A percentile compares a stretch with the other conserved stretches of the same genome.
These are phyloP conservation scores for Aspergillus campestris DNA, from an alignment of 495 filamentous ascomycete species.

Conservation along the genomic window DNA sequence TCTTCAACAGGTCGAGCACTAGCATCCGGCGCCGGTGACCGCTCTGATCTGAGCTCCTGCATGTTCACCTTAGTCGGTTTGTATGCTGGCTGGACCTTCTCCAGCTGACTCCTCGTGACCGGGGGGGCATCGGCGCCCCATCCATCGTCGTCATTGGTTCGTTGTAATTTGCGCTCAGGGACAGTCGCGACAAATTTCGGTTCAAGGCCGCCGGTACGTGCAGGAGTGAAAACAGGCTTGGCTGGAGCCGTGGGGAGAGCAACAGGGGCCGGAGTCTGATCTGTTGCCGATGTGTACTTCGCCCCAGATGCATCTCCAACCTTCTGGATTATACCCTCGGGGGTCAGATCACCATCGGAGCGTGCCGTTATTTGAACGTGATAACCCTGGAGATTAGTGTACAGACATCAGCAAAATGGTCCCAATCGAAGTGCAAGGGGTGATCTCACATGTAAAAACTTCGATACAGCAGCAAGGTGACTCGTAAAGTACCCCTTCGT, in stretches of 20 bases:
- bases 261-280: conserved; percentile 34
- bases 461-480: conserved; percentile 79
- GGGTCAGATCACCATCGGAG: conserved; percentile 77
- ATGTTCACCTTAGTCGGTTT: conserved; percentile 92
- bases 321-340: conserved; percentile 82
- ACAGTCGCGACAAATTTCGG: conserved; percentile 55
- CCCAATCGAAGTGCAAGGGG: not conserved
- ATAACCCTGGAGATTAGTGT: conserved; percentile 55
- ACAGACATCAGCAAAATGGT: conserved; percentile 6
- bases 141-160: conserved; percentile 60
- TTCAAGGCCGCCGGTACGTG: conserved; percentile 51
- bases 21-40: conserved; percentile 51
- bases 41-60: conserved; percentile 60
- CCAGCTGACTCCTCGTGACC: conserved; percentile 74
- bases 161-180: conserved; percentile 31
- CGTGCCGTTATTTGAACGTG: conserved; percentile 96
- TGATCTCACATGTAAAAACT: conserved; percentile 66
- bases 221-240: conserved; percentile 86
- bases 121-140: conserved; percentile 95
- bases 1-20: conserved; percentile 23
- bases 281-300: conserved; percentile 70
- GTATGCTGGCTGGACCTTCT: conserved; percentile 90
- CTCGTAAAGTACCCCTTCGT: conserved; percentile 98
- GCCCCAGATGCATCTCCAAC: conserved; percentile 94
- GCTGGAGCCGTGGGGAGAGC: conserved; percentile 64